These are phyloP conservation scores for Mallotus japonicus DNA, from an alignment of 441 rosid species.

Conservation along the genomic window DNA sequence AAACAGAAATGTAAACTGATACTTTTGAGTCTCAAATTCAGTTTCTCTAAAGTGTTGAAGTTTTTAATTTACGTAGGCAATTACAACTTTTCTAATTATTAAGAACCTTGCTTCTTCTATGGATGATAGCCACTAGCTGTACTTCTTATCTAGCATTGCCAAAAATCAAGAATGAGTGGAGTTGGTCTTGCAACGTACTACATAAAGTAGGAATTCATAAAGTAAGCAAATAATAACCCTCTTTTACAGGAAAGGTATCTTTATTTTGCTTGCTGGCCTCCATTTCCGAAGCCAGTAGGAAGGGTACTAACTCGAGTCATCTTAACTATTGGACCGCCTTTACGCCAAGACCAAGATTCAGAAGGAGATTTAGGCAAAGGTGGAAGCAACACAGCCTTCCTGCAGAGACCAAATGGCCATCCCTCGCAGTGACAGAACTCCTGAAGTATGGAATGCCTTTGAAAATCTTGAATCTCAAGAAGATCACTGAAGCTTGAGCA, in stretches of 20 bases:
- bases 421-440: conserved; percentile 80
- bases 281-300: conserved; percentile 7
- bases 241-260: not conserved
- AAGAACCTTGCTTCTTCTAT: not conserved
- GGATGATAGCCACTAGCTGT: not conserved
- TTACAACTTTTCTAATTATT: not conserved
- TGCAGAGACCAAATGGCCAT: conserved; percentile 87
- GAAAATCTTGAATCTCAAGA: conserved; percentile 35
- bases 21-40: not conserved
- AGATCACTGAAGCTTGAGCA: conserved; percentile 53
- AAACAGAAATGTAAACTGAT: not conserved
- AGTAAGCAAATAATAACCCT: not conserved
- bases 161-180: not conserved
- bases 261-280: conserved; percentile 10
- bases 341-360: conserved; percentile 89
- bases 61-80: not conserved
- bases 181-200: not conserved
- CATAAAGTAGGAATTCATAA: not conserved
- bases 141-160: not conserved
- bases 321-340: conserved; percentile 40
- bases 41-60: not conserved
- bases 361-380: conserved; percentile 88
- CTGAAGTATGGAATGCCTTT: conserved; percentile 50
- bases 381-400: conserved; percentile 71
- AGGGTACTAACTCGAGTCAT: conserved; percentile 25